These are phyloP conservation scores for Mycosphaerella sp. DNA, from an alignment of 2,329 filamentous ascomycete genomes.

Conservation along the genomic window DNA sequence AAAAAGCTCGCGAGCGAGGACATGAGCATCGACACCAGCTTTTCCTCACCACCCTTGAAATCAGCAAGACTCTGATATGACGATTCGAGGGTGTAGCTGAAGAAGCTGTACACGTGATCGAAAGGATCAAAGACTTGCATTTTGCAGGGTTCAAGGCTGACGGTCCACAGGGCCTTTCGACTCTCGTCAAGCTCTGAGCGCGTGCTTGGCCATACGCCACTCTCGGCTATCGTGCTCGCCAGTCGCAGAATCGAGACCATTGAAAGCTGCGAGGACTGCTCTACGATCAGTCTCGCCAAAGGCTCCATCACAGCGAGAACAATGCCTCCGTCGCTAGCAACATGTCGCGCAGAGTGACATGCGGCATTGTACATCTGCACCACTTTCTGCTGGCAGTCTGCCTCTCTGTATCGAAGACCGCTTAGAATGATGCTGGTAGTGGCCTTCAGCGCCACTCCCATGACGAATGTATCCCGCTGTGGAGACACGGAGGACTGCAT, in stretches of 20 bases:
- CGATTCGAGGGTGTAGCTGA: conserved; percentile 47
- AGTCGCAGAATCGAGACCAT: conserved; percentile 13
- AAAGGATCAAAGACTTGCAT: conserved; percentile 51
- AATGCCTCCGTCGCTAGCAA: conserved; percentile 62
- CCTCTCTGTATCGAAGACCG: conserved; percentile 42
- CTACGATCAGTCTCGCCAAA: conserved; percentile 20
- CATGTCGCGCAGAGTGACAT: conserved; percentile 50
- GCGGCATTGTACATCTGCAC: conserved; percentile 22
- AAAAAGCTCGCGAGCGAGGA: conserved; percentile 27
- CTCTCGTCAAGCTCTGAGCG: conserved; percentile 59
- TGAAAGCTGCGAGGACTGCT: conserved; percentile 11
- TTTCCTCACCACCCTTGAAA: neutral
- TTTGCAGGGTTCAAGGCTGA: conserved; percentile 34
- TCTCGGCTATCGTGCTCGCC: conserved; percentile 20
- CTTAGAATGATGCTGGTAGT: conserved; percentile 60
- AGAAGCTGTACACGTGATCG: conserved; percentile 58
- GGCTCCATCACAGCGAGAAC: conserved; percentile 61
- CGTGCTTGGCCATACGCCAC: conserved; percentile 49
- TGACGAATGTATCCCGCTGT: conserved; percentile 14
- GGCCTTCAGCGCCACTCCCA: conserved; percentile 51
- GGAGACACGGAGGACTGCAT: conserved; percentile 7
- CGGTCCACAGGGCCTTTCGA: conserved; percentile 61
- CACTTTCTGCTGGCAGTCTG: conserved; percentile 1
- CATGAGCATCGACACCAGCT: neutral
- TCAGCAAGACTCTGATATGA: neutral